Evolutionary conservation across 2,329 filamentous ascomycete genomes (phyloP).

Genomic region (Domatiomyces catenatus): DNA sequence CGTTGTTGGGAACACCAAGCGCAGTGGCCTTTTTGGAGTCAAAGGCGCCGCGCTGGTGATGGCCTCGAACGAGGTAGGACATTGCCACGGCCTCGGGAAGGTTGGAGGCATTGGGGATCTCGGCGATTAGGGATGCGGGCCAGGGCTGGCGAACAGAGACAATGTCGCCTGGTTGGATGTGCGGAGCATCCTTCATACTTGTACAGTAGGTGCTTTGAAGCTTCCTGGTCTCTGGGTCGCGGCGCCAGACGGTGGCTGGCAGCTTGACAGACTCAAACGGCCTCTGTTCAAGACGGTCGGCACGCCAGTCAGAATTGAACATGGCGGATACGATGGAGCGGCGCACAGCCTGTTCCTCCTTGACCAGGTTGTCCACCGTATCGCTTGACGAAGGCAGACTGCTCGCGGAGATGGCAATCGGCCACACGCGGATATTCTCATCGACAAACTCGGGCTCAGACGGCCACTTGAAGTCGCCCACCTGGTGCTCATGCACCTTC

Average conservation of each 20-base stretch:
- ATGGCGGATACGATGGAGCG: slow-evolving; percentile 54
- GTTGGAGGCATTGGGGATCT: slow-evolving; percentile 49
- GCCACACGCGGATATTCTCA: slow-evolving; percentile 68
- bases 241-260: slow-evolving; percentile 55
- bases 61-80: slow-evolving; percentile 72
- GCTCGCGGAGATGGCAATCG: slow-evolving; percentile 42
- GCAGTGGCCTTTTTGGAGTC: slow-evolving; percentile 46
- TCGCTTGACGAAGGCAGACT: neutral
- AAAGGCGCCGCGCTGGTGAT: slow-evolving; percentile 68
- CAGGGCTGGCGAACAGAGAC: slow-evolving; percentile 64
- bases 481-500: slow-evolving; percentile 51
- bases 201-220: slow-evolving; percentile 53
- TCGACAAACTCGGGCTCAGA: slow-evolving; percentile 56
- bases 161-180: slow-evolving; percentile 45
- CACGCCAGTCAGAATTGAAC: slow-evolving; percentile 62
- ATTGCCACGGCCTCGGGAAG: slow-evolving; percentile 50
- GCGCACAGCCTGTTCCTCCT: slow-evolving; percentile 36
- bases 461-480: slow-evolving; percentile 1
- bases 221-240: slow-evolving; percentile 44
- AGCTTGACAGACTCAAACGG: slow-evolving; percentile 51
- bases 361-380: neutral
- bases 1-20: slow-evolving; percentile 47
- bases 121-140: slow-evolving; percentile 51
- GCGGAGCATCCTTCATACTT: slow-evolving; percentile 40
- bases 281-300: slow-evolving; percentile 54